Evolutionary conservation across 2,329 filamentous ascomycete species (phyloP).

Genomic region (Coniella vitis): DNA sequence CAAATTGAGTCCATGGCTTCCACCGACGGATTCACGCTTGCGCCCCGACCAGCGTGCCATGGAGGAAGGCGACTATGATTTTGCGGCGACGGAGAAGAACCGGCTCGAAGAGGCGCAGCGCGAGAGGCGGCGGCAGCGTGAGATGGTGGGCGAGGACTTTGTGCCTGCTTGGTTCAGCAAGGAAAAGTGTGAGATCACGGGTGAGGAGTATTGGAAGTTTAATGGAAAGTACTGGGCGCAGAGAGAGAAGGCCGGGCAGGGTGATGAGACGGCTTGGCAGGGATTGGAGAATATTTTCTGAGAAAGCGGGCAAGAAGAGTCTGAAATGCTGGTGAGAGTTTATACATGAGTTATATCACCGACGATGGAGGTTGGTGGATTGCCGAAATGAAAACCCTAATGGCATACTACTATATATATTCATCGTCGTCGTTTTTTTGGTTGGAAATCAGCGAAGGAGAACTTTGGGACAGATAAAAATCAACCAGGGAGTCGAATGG

Average conservation of each 20-base stretch:
- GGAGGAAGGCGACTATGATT: slow-evolving; percentile 96
- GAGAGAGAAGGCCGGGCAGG: slow-evolving; percentile 57
- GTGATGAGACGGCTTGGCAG: slow-evolving; percentile 56
- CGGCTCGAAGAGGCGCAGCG: slow-evolving; percentile 89
- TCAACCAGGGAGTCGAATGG: too few relatives aligned
- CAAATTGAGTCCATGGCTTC: slow-evolving; percentile 66
- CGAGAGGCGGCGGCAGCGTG: slow-evolving; percentile 63
- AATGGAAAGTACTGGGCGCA: slow-evolving; percentile 83
- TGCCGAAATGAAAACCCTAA: too few relatives aligned
- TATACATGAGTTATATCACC: too few relatives aligned
- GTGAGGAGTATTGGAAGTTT: slow-evolving; percentile 85
- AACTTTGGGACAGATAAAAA: too few relatives aligned
- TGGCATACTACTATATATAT: too few relatives aligned
- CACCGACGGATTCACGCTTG: slow-evolving; percentile 89
- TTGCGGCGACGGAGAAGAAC: slow-evolving; percentile 90
- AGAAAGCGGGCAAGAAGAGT: background rate
- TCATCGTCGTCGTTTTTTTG: too few relatives aligned
- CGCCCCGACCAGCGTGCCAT: slow-evolving; percentile 93
- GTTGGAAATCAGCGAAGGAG: too few relatives aligned
- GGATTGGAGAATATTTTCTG: slow-evolving; percentile 69
- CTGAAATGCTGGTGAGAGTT: background rate
- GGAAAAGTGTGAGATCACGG: slow-evolving; percentile 67
- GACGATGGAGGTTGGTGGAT: too few relatives aligned
- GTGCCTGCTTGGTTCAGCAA: slow-evolving; percentile 78
- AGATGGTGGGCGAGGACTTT: slow-evolving; percentile 75